Percentiles rank a stretch among this genome's conserved stretches.
Conservation (phyloP, 208 protist genomes). For the Crithidia mellificae region DNA sequence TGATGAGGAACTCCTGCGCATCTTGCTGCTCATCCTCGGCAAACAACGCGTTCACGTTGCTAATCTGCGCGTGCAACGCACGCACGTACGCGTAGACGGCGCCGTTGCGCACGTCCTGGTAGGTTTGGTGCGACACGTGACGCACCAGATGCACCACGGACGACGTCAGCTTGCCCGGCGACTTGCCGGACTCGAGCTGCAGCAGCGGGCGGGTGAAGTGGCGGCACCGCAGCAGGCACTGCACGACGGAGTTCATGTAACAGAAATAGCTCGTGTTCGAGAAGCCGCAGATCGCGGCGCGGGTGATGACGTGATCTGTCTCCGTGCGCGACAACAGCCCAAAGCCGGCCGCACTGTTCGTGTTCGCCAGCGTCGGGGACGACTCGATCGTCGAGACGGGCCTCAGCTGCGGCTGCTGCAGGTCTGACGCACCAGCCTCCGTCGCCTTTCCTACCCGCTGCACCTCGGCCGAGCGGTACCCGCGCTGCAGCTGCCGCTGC, state of each 20-base stretch:
- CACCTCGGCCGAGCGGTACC: conserved; percentile 8
- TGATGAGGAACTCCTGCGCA: conserved; percentile 86
- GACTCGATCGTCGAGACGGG: not conserved
- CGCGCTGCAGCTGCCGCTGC: conserved; percentile 32
- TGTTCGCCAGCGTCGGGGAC: conserved; percentile 7
- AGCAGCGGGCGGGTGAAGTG: conserved; percentile 60
- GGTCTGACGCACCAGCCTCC: conserved; percentile 10
- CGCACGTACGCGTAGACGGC: conserved; percentile 49
- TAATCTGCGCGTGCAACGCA: conserved; percentile 50
- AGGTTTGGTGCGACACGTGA: conserved; percentile 50
- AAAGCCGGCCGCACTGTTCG: not conserved
- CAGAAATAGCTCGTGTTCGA: conserved; percentile 94
- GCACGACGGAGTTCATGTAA: conserved; percentile 96
- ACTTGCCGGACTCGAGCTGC: conserved; percentile 10
- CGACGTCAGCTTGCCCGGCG: conserved; percentile 57
- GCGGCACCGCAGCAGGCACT: conserved; percentile 89
- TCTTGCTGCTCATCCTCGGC: conserved; percentile 86
- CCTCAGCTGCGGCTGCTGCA: not conserved
- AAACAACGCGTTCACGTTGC: conserved; percentile 58
- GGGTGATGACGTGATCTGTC: conserved; percentile 47
- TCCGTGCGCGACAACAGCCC: conserved; percentile 35
- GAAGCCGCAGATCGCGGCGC: conserved; percentile 75
- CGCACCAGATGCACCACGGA: conserved; percentile 48
- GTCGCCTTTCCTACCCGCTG: conserved; percentile 38
- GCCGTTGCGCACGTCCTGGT: conserved; percentile 53